A percentile compares a stretch with the other conserved stretches of the same genome.
Conservation (phyloP, 306 rosid species). For the Hippophae gyantsensis region DNA sequence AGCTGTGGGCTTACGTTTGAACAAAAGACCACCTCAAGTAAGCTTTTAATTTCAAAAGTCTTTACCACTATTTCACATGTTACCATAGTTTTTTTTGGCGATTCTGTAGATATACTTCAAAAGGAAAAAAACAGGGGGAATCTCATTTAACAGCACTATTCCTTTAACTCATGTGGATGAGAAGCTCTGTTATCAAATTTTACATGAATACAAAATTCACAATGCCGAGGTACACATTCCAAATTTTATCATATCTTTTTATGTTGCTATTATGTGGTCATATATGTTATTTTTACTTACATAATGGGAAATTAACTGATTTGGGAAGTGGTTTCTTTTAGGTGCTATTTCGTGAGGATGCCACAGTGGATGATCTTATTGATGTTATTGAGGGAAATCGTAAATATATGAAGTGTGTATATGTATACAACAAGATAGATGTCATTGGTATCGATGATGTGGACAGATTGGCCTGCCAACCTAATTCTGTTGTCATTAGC, state of each 20-base stretch:
- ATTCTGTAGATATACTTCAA: conserved; percentile 85
- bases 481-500: conserved; percentile 90
- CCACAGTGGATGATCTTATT: conserved; percentile 94
- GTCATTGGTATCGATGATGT: conserved; percentile 95
- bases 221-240: conserved; percentile 79
- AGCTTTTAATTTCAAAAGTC: conserved; percentile 18
- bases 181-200: conserved; percentile 96
- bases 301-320: conserved; percentile 1
- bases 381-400: conserved; percentile 98
- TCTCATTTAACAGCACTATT: conserved; percentile 89
- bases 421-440: conserved; percentile 98
- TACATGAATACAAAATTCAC: conserved; percentile 98
- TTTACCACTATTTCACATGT: conserved; percentile 6
- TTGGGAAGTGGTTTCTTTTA: conserved; percentile 28
- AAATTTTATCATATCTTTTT: background rate
- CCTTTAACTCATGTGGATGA: conserved; percentile 93
- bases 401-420: conserved; percentile 96
- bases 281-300: background rate
- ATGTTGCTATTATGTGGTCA: background rate
- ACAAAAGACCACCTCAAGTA: conserved; percentile 96
- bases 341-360: conserved; percentile 96
- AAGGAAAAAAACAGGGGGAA: conserved; percentile 94
- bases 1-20: conserved; percentile 95
- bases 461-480: conserved; percentile 88
- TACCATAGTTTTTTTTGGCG: background rate